Conservation (phyloP, 805 yeast species). For the Sugiyamaella boreocaroliniensis region DNA sequence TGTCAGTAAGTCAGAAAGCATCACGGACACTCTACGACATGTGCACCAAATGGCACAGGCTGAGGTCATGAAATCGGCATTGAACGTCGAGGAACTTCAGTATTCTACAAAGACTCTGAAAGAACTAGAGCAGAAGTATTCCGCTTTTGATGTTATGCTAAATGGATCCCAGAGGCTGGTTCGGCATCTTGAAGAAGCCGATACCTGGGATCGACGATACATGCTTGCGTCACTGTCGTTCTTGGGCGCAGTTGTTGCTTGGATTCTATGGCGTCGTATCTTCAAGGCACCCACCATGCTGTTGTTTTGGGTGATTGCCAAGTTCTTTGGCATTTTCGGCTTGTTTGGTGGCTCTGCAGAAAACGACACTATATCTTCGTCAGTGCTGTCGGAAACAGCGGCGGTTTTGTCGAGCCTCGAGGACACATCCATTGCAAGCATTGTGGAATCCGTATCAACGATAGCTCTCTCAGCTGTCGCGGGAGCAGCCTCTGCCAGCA, state of each 20-base stretch:
- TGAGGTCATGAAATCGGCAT: constrained; percentile 32
- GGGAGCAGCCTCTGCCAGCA: too few species aligned
- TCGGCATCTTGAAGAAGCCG: constrained; percentile 35
- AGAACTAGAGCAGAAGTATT: constrained; percentile 31
- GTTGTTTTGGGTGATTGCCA: constrained; percentile 25
- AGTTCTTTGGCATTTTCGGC: not conserved
- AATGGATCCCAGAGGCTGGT: constrained; percentile 33
- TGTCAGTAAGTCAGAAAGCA: constrained; percentile 21
- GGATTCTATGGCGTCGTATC: constrained; percentile 36
- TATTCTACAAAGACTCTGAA: constrained; percentile 29
- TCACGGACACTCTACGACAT: constrained; percentile 20
- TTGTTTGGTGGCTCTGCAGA: not conserved
- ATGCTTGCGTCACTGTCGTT: constrained; percentile 35
- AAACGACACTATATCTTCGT: not conserved
- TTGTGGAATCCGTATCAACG: too few species aligned
- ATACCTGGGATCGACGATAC: constrained; percentile 31
- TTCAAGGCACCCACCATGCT: constrained; percentile 32
- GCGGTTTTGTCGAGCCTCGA: too few species aligned
- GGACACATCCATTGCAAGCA: too few species aligned
- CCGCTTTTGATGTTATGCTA: constrained; percentile 33
- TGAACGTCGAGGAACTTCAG: constrained; percentile 35
- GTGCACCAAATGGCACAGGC: constrained; percentile 32
- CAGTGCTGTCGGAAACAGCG: too few species aligned
- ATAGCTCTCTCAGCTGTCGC: too few species aligned
- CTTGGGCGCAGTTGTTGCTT: constrained; percentile 29